A percentile compares a stretch with the other conserved stretches of the same genome.
These are phyloP conservation scores for Nissolia schottii DNA, from an alignment of 306 rosid genomes.

Conservation along the genomic window DNA sequence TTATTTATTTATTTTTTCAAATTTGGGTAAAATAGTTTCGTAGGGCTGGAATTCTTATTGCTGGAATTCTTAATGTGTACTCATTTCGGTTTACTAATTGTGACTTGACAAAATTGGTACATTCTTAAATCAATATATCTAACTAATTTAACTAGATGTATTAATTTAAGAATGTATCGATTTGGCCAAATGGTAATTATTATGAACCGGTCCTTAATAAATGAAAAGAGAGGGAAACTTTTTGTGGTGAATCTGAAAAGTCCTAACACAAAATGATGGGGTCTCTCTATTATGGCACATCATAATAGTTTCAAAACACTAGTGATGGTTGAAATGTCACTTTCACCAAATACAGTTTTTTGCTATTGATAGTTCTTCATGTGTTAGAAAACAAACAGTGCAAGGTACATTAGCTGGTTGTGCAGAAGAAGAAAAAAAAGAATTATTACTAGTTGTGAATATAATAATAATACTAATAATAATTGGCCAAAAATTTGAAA, in stretches of 20 bases:
- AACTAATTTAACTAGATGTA: too few species aligned
- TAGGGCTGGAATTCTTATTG: neutral
- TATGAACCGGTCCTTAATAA: too few species aligned
- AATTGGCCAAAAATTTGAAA: constrained; percentile 24
- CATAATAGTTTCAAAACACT: neutral
- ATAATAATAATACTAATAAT: too few species aligned
- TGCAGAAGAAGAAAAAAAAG: too few species aligned
- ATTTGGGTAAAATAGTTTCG: neutral
- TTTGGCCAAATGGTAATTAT: too few species aligned
- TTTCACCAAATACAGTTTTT: constrained; percentile 1
- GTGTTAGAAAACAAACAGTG: constrained; percentile 9
- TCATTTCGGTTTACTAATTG: too few species aligned
- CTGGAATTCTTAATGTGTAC: too few species aligned
- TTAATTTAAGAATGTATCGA: too few species aligned
- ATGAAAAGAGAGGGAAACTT: neutral
- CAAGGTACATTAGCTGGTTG: neutral
- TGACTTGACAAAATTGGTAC: too few species aligned
- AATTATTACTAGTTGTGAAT: neutral
- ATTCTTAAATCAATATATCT: too few species aligned
- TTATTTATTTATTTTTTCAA: too few species aligned
- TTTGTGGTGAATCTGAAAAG: neutral
- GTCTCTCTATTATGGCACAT: neutral
- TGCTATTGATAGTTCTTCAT: constrained; percentile 6
- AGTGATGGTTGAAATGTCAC: constrained; percentile 18
- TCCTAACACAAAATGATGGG: neutral